A percentile compares a stretch with the other conserved stretches of the same genome.
These are phyloP conservation scores for Phaeosphaeria sp. DNA, from an alignment of 2,329 filamentous ascomycete genomes.

Conservation along the genomic window DNA sequence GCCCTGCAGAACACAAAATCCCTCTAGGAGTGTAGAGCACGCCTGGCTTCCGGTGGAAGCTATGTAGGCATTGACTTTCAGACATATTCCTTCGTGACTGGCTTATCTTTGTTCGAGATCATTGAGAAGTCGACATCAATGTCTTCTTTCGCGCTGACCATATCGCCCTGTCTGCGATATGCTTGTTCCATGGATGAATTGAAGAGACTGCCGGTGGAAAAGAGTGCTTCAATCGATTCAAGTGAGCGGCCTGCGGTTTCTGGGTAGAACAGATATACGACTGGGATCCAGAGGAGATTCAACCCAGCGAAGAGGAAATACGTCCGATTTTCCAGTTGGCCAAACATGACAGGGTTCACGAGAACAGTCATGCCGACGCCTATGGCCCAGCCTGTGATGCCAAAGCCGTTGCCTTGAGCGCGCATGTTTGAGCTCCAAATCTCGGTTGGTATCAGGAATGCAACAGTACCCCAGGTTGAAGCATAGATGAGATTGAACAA, in stretches of 20 bases:
- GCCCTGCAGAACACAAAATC: too few relatives aligned
- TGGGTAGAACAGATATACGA: constrained; percentile 57
- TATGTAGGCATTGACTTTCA: neutral
- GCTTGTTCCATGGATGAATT: neutral
- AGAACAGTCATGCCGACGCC: constrained; percentile 5
- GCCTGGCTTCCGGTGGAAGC: too few relatives aligned
- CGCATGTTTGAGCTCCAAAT: constrained; percentile 6
- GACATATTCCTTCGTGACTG: neutral
- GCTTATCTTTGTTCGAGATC: neutral
- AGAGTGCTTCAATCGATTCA: constrained; percentile 7
- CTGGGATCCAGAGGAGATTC: constrained; percentile 48
- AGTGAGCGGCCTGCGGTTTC: constrained; percentile 48
- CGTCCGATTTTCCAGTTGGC: constrained; percentile 3
- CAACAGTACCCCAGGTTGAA: constrained; percentile 4
- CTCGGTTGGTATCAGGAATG: constrained; percentile 7
- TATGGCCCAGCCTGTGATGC: constrained; percentile 7
- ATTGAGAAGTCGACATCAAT: neutral
- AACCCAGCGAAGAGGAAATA: constrained; percentile 22
- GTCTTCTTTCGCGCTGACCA: neutral
- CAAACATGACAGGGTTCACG: constrained; percentile 8
- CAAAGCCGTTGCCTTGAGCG: constrained; percentile 8
- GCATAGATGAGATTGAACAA: constrained; percentile 4
- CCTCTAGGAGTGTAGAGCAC: too few relatives aligned
- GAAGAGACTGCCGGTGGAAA: constrained; percentile 6
- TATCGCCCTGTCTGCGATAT: neutral